Base-by-base conservation (phyloP, 2,329 filamentous ascomycete species). In the Aspergillus aculeatinus region DNA sequence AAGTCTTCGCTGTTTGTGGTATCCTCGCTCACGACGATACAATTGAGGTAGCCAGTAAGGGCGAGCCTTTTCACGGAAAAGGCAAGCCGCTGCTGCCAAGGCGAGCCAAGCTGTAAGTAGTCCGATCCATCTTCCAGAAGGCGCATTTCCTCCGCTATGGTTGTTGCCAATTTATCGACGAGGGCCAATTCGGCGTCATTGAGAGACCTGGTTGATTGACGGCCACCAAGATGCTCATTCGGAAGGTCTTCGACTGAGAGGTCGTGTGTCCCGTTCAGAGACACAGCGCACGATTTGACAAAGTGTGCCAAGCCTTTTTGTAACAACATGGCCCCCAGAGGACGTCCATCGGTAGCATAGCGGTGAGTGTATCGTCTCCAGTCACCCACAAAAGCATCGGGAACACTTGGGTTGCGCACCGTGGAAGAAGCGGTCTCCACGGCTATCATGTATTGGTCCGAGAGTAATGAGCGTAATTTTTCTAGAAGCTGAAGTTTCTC, bases 351-450 rank as follows among this genome's bases (percentile, higher is more conserved):
- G 16, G 87, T 85, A 29, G 91, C 87, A 77, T 98, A 99, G 62
- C 93, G 90, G 49, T 89, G 90, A 59, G 91, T 80, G 75, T 91
- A 92, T 64, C 89, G 87, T 77, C 90, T 96, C 95, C 95, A 99
- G 65, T 96, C 90, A 69, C 87, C 89, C 21, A 91, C 80, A 29
- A 84, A 79, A 51, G 83, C 82, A 63, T 90, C 87, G 25, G 86
- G 79, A 29, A 83, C 83, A 65, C 86, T 87, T 2, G 89, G 85
- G 75, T 96, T 96, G 58, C 94, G 89, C 64, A 98, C 90, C 9
- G 91, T 92, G 9, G 94, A 97, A 60, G 96, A 89, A 9, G 92
- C 90, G 0, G 91, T 92, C 77, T 98, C 95, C 42, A 98, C 85
- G 2, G 90, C 88, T 12, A 96, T 86, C 65, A 97, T 83, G 72